Conservation (phyloP, 2,329 filamentous ascomycete genomes). For the Mycosphaerella arachidis region DNA sequence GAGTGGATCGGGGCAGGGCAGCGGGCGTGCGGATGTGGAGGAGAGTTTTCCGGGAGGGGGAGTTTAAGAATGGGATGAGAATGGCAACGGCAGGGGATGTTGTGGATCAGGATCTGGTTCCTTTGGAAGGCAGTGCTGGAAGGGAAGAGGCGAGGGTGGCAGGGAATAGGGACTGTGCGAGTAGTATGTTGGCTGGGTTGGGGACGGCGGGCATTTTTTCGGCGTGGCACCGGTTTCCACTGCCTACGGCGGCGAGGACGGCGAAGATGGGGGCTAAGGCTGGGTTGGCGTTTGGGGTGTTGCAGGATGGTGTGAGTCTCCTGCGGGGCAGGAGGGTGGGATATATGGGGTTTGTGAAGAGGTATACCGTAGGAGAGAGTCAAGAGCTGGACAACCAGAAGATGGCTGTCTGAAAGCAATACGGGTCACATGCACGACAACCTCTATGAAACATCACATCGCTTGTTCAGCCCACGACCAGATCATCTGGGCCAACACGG, state of each 20-base stretch:
- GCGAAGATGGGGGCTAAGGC: constrained; percentile 75
- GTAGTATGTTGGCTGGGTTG: constrained; percentile 76
- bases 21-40: constrained; percentile 48
- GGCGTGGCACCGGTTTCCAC: constrained; percentile 74
- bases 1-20: constrained; percentile 71
- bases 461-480: too few species aligned
- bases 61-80: constrained; percentile 17
- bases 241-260: constrained; percentile 58
- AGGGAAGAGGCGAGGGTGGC: constrained; percentile 38
- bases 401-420: neutral
- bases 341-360: constrained; percentile 62
- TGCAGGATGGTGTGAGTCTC: constrained; percentile 70
- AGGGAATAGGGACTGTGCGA: constrained; percentile 64
- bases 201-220: constrained; percentile 84
- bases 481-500: too few species aligned
- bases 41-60: constrained; percentile 30
- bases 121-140: constrained; percentile 9
- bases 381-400: neutral
- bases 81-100: neutral
- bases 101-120: constrained; percentile 38
- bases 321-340: constrained; percentile 66
- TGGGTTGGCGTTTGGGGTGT: constrained; percentile 72
- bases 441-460: too few species aligned
- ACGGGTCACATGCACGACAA: neutral
- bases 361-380: constrained; percentile 20